Evolutionary conservation across 129 eudicot species (phyloP).

Genomic region (Sambucus nigra): DNA sequence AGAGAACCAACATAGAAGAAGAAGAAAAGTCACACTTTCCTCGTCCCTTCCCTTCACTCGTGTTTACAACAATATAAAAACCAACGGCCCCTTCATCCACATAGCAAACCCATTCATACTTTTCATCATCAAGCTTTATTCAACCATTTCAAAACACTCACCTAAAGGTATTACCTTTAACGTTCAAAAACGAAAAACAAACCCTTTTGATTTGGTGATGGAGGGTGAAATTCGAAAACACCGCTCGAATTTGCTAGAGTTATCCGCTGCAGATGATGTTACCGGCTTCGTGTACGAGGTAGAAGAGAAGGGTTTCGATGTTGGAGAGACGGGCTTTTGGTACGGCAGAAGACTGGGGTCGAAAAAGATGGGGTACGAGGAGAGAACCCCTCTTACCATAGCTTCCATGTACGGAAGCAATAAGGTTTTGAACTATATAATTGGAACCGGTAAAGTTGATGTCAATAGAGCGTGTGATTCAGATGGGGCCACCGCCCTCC

Average conservation of each 20-base stretch:
- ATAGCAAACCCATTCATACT: no score
- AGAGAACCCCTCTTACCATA: constrained; percentile 70
- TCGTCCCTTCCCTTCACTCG: constrained; percentile 40
- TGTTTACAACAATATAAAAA: constrained; percentile 6
- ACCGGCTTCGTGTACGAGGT: constrained; percentile 34
- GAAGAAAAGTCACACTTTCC: constrained; percentile 84
- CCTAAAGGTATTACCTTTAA: no score
- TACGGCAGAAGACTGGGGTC: constrained; percentile 65
- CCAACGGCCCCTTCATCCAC: constrained; percentile 7
- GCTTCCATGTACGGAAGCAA: constrained; percentile 70
- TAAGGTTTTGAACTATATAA: constrained; percentile 33
- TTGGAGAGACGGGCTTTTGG: constrained; percentile 62
- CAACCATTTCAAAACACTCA: no score
- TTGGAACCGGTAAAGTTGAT: constrained; percentile 28
- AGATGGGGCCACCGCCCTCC: constrained; percentile 84
- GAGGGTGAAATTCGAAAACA: constrained; percentile 24
- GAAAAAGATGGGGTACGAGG: constrained; percentile 69
- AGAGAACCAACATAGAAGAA: no score
- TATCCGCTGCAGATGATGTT: constrained; percentile 67
- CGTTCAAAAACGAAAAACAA: no score
- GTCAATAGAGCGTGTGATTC: constrained; percentile 54
- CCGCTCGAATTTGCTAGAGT: constrained; percentile 52
- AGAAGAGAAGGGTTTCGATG: constrained; percentile 27
- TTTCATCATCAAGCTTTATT: no score
- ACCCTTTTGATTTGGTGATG: constrained; percentile 24